Percentiles rank a stretch among this genome's conserved stretches.
Evolutionary conservation across 108 stramenopile genomes (phyloP).

Genomic region (Chaetoceros muelleri): DNA sequence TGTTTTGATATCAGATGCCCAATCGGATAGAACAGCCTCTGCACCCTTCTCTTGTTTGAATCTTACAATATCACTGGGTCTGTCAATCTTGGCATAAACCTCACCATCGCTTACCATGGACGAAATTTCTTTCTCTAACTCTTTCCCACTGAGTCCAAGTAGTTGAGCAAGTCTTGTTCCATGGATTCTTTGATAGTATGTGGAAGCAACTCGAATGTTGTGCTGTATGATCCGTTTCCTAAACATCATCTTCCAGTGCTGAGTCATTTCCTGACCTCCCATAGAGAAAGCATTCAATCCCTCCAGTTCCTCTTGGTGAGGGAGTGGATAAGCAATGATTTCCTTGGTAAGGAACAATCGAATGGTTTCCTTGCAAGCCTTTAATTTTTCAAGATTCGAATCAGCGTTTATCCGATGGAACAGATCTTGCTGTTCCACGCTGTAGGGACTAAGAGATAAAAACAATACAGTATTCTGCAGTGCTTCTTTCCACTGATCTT

Average conservation of each 20-base stretch:
- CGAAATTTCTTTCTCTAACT: constrained; percentile 73
- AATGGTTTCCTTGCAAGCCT: constrained; percentile 36
- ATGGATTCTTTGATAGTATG: constrained; percentile 88
- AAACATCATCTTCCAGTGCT: constrained; percentile 71
- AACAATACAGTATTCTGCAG: constrained; percentile 83
- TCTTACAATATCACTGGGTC: constrained; percentile 86
- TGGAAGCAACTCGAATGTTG: constrained; percentile 83
- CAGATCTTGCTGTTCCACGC: constrained; percentile 88
- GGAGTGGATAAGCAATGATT: constrained; percentile 86
- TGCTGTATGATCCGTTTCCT: constrained; percentile 92
- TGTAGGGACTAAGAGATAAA: constrained; percentile 68
- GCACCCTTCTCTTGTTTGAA: constrained; percentile 60
- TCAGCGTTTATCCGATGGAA: constrained; percentile 71
- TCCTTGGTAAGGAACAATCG: constrained; percentile 68
- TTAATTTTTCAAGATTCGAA: constrained; percentile 58
- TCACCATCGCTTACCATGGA: constrained; percentile 79
- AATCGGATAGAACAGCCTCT: constrained; percentile 86
- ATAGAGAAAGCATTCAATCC: constrained; percentile 36
- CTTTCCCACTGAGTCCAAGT: constrained; percentile 51
- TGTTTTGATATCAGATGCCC: constrained; percentile 87
- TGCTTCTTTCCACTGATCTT: constrained; percentile 60
- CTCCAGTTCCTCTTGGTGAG: constrained; percentile 68
- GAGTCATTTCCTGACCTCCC: constrained; percentile 40
- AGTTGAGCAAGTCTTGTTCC: constrained; percentile 81
- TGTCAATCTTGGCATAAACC: constrained; percentile 89